A percentile compares a stretch with the other conserved stretches of the same genome.
phyloP scores from a whole-genome alignment of 1,284 basidiomycete species.

The Cystobasidium slooffiae region DNA sequence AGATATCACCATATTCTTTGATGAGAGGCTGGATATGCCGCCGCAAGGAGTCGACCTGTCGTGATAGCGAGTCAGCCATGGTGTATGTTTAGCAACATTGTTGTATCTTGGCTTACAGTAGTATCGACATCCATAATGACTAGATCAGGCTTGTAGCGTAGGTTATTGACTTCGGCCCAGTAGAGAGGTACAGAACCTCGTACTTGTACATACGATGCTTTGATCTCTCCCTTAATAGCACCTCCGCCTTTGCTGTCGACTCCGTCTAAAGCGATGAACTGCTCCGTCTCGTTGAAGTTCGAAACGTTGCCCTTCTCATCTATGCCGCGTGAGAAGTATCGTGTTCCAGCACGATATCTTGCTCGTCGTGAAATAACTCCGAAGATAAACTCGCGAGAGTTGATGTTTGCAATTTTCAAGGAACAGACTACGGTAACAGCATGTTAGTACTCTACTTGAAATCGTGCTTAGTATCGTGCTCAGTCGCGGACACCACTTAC shows the following conservation, averaged over 20 bases:
- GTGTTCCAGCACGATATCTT: conserved; percentile 90
- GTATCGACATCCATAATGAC: conserved; percentile 91
- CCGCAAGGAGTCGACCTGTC: conserved; percentile 70
- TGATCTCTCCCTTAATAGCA: conserved; percentile 62
- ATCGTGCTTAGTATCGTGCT: neutral
- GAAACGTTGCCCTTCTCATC: conserved; percentile 66
- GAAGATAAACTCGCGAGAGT: conserved; percentile 79
- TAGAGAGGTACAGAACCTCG: conserved; percentile 92
- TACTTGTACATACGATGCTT: conserved; percentile 79
- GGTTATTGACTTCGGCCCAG: conserved; percentile 96
- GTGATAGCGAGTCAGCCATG: neutral
- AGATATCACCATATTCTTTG: conserved; percentile 76
- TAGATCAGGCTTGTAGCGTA: conserved; percentile 95
- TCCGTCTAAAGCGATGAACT: conserved; percentile 78
- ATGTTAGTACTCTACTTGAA: neutral
- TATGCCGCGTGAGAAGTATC: conserved; percentile 94
- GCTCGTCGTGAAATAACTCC: conserved; percentile 91
- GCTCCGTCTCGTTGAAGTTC: conserved; percentile 63
- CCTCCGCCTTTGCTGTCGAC: conserved; percentile 49
- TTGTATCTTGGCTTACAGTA: conserved; percentile 64
- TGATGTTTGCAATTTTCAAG: conserved; percentile 75
- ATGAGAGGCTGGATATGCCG: conserved; percentile 78
- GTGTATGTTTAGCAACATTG: neutral
- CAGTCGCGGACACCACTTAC: conserved; percentile 61
- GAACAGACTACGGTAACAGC: conserved; percentile 71